Percentiles rank a stretch among this genome's conserved stretches.
phyloP scores from a whole-genome alignment of 2,329 filamentous ascomycete species.

The Cercospora beticola region DNA sequence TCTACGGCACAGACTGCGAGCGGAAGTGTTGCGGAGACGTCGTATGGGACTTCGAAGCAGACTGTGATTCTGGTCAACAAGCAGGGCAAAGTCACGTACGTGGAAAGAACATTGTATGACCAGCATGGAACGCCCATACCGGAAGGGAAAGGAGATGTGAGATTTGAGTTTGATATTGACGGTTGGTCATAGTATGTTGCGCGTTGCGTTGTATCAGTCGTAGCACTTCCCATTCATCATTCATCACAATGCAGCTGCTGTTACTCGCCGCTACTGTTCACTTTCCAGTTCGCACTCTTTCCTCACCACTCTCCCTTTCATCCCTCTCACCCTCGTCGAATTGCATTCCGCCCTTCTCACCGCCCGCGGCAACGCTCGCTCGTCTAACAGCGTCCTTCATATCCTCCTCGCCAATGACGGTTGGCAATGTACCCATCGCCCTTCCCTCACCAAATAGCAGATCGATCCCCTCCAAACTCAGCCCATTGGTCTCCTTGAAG shows the following conservation, averaged over 20 bases:
- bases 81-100: constrained; percentile 58
- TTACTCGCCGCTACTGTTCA: background rate
- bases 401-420: constrained; percentile 43
- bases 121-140: constrained; percentile 50
- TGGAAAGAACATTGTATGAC: constrained; percentile 63
- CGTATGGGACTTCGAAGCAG: constrained; percentile 66
- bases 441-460: constrained; percentile 54
- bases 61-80: constrained; percentile 59
- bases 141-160: constrained; percentile 48
- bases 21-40: constrained; percentile 36
- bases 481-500: constrained; percentile 56
- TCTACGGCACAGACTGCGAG: background rate
- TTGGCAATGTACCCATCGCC: constrained; percentile 49
- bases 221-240: background rate
- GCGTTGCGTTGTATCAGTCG: background rate
- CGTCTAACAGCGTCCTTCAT: constrained; percentile 32
- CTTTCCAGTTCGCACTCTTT: background rate
- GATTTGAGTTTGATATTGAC: constrained; percentile 51
- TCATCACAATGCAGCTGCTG: background rate
- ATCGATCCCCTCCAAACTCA: constrained; percentile 59
- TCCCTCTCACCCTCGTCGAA: constrained; percentile 1
- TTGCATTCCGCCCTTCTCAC: constrained; percentile 1
- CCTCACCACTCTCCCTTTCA: background rate
- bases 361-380: constrained; percentile 19
- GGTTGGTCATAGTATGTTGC: constrained; percentile 30